Evolutionary conservation across 177 flowering plant genomes (phyloP).

Genomic region (Telopea speciosissima): DNA sequence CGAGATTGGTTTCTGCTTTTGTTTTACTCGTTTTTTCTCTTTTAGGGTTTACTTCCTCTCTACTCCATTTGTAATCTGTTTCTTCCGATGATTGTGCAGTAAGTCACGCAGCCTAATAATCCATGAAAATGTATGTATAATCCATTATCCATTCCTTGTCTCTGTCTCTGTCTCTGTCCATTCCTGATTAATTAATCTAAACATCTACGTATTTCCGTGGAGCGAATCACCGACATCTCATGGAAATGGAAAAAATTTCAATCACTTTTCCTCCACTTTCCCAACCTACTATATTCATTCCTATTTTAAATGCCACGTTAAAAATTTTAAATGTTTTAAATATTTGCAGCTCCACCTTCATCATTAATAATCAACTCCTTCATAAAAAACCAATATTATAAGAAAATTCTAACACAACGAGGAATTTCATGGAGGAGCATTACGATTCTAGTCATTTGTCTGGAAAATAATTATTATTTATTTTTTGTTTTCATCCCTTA

Average conservation of each 20-base stretch:
- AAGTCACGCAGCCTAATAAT: slow-evolving; percentile 9
- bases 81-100: slow-evolving; percentile 23
- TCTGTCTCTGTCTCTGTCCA: background rate
- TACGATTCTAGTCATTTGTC: no score
- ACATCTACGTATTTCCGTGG: background rate
- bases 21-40: no score
- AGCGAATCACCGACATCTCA: background rate
- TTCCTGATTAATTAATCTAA: background rate
- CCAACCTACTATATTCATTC: background rate
- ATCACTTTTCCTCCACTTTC: background rate
- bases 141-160: no score
- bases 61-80: no score
- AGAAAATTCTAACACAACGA: no score
- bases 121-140: no score
- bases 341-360: background rate
- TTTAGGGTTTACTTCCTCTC: no score
- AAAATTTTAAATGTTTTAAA: background rate
- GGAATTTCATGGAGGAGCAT: no score
- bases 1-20: no score
- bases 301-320: background rate
- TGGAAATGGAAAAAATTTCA: background rate
- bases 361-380: background rate
- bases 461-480: no score
- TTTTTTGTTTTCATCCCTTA: no score
- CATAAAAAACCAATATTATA: no score